Base-by-base conservation (phyloP, 768 basidiomycete species). In the Boletus reticuloceps region DNA sequence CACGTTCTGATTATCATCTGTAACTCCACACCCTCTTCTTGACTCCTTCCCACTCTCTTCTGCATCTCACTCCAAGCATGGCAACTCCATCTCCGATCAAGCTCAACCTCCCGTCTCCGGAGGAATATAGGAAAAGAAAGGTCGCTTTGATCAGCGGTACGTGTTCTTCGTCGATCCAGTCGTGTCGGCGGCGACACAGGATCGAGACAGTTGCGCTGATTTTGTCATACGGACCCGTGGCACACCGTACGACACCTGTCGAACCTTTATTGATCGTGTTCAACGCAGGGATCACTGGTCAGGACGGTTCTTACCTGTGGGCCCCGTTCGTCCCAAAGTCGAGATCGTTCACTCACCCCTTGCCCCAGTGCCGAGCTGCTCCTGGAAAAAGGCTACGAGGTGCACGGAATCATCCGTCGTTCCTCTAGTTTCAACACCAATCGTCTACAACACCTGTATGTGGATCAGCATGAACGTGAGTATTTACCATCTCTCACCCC, bases 341-440 rank as follows among this genome's bases (percentile, higher is more conserved):
- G 25, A 31, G 31, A 53, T 22, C 54, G 38, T 37, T 13, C 32
- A 38, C 37, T 61, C 46, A 60, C 41, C 42, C 38, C 29, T 36
- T 58, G 10, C 7, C 54, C 48, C 58, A 93, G 92, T 48, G 88
- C 91, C 22, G 93, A 95, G 70, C 75, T 95, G 25, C 77, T 96
- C 57, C 74, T 96, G 51, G 79, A 79, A 50, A 94, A 95, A 70
- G 94, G 94, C 19, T 96, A 96, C 69, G 81, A 92, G 58, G 94
- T 96, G 5, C 94, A 96, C 64, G 94, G 91, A 40, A 94, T 97
- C 75, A 97, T 98, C 64, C 89, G 95, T 63, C 90, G 95, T 54
- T 97, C 94, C 32, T 98, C 96, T 20, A 94, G 91, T 64, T 98
- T 98, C 85, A 98, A 98, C 75, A 98, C 95, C 52, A 90, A 89